Evolutionary conservation across 495 filamentous ascomycete species (phyloP).

Genomic region (Aspergillus steynii): DNA sequence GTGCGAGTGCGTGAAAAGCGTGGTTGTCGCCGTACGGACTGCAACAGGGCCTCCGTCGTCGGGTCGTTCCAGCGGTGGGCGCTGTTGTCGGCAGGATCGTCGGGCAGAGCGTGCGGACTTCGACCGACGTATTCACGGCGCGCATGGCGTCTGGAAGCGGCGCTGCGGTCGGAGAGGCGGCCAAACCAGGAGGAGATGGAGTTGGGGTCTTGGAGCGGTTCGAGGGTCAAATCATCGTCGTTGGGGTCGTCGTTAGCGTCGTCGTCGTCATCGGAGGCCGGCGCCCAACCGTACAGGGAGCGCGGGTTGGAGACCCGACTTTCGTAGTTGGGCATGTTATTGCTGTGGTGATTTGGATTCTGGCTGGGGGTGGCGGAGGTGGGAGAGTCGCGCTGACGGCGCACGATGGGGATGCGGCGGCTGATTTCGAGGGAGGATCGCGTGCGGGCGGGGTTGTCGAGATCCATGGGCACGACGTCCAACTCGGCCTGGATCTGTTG

Average conservation of each 20-base stretch:
- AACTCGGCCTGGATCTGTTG: slow-evolving; percentile 31
- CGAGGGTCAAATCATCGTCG: slow-evolving; percentile 29
- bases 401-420: slow-evolving; percentile 44
- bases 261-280: slow-evolving; percentile 55
- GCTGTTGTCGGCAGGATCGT: slow-evolving; percentile 24
- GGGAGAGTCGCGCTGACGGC: slow-evolving; percentile 33
- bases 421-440: slow-evolving; percentile 41
- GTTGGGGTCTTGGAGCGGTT: slow-evolving; percentile 31
- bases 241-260: slow-evolving; percentile 27
- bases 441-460: slow-evolving; percentile 37
- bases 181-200: slow-evolving; percentile 31
- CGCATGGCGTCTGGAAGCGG: slow-evolving; percentile 27
- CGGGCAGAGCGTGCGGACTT: slow-evolving; percentile 14
- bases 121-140: slow-evolving; percentile 25
- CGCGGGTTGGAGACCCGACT: slow-evolving; percentile 49
- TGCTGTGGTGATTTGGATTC: slow-evolving; percentile 1
- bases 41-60: slow-evolving; percentile 47
- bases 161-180: slow-evolving; percentile 29
- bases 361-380: slow-evolving; percentile 10
- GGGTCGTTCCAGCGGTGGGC: slow-evolving; percentile 21
- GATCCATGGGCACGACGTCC: slow-evolving; percentile 44
- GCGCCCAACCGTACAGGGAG: slow-evolving; percentile 61
- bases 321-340: slow-evolving; percentile 46
- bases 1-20: slow-evolving; percentile 45
- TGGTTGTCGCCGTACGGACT: slow-evolving; percentile 50